These are phyloP conservation scores for Juncus inflexus DNA, from an alignment of 176 grass and related monocot genomes.

Conservation along the genomic window DNA sequence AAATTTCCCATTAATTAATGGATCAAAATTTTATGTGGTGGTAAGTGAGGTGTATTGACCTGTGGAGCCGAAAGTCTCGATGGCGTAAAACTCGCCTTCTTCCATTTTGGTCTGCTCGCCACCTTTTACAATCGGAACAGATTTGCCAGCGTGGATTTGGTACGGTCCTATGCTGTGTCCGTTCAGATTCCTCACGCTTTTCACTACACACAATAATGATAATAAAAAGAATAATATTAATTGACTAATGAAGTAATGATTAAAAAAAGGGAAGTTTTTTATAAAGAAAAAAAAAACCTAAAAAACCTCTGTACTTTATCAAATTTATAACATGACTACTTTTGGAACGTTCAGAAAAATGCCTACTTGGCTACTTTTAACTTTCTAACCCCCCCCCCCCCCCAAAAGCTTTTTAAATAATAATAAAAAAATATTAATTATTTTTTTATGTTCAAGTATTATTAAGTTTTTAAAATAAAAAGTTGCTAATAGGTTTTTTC, in stretches of 20 bases:
- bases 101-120: constrained; percentile 99
- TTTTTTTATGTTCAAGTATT: too few relatives aligned
- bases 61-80: constrained; percentile 97
- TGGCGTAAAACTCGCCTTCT: constrained; percentile 95
- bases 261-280: constrained; percentile 8
- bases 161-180: constrained; percentile 97
- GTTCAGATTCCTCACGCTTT: constrained; percentile 93
- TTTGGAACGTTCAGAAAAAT: too few relatives aligned
- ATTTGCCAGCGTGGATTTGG: constrained; percentile 96
- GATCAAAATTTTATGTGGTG: too few relatives aligned
- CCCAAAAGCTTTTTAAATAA: too few relatives aligned
- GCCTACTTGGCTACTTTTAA: too few relatives aligned
- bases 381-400: too few relatives aligned
- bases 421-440: too few relatives aligned
- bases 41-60: constrained; percentile 30
- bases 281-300: background rate
- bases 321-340: too few relatives aligned
- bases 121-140: constrained; percentile 91
- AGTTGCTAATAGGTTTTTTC: too few relatives aligned
- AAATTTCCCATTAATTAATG: too few relatives aligned
- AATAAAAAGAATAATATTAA: background rate
- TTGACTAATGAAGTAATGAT: background rate
- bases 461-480: too few relatives aligned
- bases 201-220: constrained; percentile 47
- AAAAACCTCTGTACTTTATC: background rate